A percentile compares a stretch with the other conserved stretches of the same genome.
Evolutionary conservation across 1,139 yeast species (phyloP).

Genomic region (Candida tunisiensis): DNA sequence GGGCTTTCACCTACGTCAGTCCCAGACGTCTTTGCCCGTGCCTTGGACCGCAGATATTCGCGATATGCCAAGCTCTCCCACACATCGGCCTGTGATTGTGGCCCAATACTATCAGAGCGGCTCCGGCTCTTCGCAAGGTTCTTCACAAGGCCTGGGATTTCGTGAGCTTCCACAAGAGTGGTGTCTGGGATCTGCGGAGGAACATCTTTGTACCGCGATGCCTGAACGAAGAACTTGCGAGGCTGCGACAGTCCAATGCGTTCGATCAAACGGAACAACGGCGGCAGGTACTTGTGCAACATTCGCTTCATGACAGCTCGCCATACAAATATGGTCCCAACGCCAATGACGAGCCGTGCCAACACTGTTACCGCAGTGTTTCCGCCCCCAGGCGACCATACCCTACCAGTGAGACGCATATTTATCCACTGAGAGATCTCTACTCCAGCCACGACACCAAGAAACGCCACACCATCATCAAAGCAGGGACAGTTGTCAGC

Average conservation of each 20-base stretch:
- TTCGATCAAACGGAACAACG: constrained; percentile 20
- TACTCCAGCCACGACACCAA: constrained; percentile 62
- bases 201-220: constrained; percentile 19
- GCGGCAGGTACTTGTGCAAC: constrained; percentile 28
- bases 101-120: constrained; percentile 25
- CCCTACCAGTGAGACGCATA: constrained; percentile 1
- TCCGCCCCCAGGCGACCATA: no score
- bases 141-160: constrained; percentile 4
- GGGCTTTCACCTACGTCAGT: constrained; percentile 4
- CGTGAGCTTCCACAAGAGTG: constrained; percentile 5
- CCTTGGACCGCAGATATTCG: constrained; percentile 12
- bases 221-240: constrained; percentile 21
- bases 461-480: constrained; percentile 87
- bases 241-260: constrained; percentile 22
- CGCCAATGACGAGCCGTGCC: constrained; percentile 39
- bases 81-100: constrained; percentile 26
- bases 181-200: constrained; percentile 10
- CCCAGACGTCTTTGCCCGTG: constrained; percentile 2
- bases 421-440: constrained; percentile 21
- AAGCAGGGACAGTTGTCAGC: constrained; percentile 93
- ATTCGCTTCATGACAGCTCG: constrained; percentile 48
- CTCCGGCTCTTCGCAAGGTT: constrained; percentile 5
- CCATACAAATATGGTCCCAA: constrained; percentile 48
- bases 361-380: no score
- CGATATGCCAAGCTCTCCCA: constrained; percentile 23